phyloP scores from a whole-genome alignment of 2,329 filamentous ascomycete species.

The Trichophyton benhamiae region DNA sequence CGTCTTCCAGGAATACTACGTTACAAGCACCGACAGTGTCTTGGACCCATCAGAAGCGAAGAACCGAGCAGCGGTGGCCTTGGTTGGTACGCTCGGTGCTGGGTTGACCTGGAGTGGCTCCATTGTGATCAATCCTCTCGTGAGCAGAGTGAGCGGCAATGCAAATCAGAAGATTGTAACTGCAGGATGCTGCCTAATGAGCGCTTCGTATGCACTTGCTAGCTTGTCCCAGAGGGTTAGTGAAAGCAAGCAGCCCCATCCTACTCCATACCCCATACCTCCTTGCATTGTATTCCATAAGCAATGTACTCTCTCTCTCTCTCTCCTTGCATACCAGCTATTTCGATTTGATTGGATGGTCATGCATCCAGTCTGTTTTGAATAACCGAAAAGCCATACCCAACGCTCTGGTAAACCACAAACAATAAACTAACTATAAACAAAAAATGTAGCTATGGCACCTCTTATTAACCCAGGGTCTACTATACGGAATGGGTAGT shows the following conservation, averaged over 20 bases:
- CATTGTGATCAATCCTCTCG: slow-evolving; percentile 38
- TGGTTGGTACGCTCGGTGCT: slow-evolving; percentile 39
- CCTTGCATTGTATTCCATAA: not conserved
- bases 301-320: no score
- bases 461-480: slow-evolving; percentile 26
- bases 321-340: no score
- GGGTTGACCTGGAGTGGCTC: slow-evolving; percentile 42
- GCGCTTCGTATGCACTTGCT: slow-evolving; percentile 15
- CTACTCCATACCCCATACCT: not conserved
- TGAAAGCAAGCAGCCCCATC: not conserved
- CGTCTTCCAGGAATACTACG: slow-evolving; percentile 40
- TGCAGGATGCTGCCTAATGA: slow-evolving; percentile 34
- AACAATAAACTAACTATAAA: not conserved
- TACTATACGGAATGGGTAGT: slow-evolving; percentile 28
- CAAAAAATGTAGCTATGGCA: slow-evolving; percentile 21
- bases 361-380: not conserved
- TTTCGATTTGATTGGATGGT: not conserved
- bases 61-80: slow-evolving; percentile 36
- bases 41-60: slow-evolving; percentile 24
- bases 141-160: slow-evolving; percentile 31
- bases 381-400: not conserved
- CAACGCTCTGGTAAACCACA: not conserved
- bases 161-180: slow-evolving; percentile 30
- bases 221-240: slow-evolving; percentile 5
- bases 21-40: slow-evolving; percentile 27